Evolutionary conservation across 2,329 filamentous ascomycete genomes (phyloP).

Genomic region (Ascochyta fabae): DNA sequence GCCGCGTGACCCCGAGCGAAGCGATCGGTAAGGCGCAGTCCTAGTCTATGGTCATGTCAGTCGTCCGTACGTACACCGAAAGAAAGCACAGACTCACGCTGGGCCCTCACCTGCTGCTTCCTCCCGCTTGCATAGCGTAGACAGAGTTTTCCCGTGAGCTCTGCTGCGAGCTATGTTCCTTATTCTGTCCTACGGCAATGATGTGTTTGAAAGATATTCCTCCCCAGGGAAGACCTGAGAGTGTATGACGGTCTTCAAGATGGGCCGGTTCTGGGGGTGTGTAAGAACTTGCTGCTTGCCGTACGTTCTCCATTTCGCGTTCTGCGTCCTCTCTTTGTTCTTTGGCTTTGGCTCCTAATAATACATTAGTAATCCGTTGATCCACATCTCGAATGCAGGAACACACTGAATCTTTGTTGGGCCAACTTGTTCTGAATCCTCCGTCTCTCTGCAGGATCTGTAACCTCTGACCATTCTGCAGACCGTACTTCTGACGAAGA

Average conservation of each 20-base stretch:
- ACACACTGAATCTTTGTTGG: constrained; percentile 77
- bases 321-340: constrained; percentile 71
- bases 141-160: constrained; percentile 51
- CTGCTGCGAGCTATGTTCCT: constrained; percentile 52
- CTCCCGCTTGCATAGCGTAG: constrained; percentile 45
- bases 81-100: constrained; percentile 34
- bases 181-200: constrained; percentile 53
- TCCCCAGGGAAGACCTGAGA: constrained; percentile 76
- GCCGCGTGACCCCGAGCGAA: constrained; percentile 49
- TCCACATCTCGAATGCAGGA: not conserved
- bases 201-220: constrained; percentile 67
- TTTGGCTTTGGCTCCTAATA: constrained; percentile 70
- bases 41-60: constrained; percentile 44
- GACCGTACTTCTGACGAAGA: constrained; percentile 28
- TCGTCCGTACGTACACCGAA: constrained; percentile 18
- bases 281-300: constrained; percentile 70
- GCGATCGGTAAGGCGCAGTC: constrained; percentile 49
- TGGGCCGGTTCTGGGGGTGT: constrained; percentile 65
- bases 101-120: constrained; percentile 50
- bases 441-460: constrained; percentile 73
- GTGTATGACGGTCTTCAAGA: constrained; percentile 59
- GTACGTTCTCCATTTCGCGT: constrained; percentile 67
- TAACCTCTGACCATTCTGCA: constrained; percentile 74
- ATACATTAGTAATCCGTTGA: constrained; percentile 1
- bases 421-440: constrained; percentile 79